Percentiles rank a stretch among this genome's conserved stretches.
Conservation (phyloP, 176 grass and related monocot species). For the Avena insularis region DNA sequence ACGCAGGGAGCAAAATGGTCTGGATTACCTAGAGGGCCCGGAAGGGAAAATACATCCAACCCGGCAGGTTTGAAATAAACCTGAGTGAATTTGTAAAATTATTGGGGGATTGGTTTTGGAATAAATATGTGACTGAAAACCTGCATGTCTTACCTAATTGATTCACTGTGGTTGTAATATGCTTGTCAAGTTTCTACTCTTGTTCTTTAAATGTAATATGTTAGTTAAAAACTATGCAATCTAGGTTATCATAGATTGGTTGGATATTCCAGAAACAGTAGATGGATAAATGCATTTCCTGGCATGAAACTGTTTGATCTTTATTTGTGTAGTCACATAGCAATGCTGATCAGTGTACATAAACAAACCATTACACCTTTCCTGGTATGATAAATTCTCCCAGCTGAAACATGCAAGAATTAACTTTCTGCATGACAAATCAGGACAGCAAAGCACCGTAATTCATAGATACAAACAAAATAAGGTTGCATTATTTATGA, state of each 20-base stretch:
- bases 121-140: conserved; percentile 7
- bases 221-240: too few species aligned
- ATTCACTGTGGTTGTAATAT: background rate
- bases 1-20: background rate
- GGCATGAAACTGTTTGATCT: background rate
- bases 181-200: background rate
- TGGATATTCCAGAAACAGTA: background rate
- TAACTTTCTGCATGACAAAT: background rate
- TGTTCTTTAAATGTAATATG: background rate
- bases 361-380: background rate
- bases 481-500: background rate
- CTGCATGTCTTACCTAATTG: background rate
- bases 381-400: background rate
- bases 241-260: too few species aligned
- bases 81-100: background rate
- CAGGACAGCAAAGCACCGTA: background rate
- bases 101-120: background rate
- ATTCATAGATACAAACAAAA: background rate
- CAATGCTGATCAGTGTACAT: background rate
- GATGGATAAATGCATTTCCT: background rate
- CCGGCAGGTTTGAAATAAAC: background rate
- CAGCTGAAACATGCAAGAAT: background rate
- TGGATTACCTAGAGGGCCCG: background rate
- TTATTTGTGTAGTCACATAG: background rate
- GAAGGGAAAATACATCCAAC: background rate